A percentile compares a stretch with the other conserved stretches of the same genome.
Evolutionary conservation across 2,329 filamentous ascomycete genomes (phyloP).

Genomic region (Xylariaceae sp.): DNA sequence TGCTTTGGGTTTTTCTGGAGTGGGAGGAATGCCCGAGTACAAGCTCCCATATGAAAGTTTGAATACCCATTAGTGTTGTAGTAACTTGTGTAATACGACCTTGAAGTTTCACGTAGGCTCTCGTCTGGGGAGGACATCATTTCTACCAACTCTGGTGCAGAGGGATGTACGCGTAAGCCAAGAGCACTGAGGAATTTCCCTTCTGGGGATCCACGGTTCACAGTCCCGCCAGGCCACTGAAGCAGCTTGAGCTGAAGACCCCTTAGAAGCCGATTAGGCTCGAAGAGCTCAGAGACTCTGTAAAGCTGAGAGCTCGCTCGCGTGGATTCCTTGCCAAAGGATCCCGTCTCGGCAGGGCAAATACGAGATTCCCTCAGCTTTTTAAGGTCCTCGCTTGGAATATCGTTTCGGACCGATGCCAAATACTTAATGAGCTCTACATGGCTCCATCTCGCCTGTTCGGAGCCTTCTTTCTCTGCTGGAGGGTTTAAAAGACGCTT

Average conservation of each 20-base stretch:
- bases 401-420: constrained; percentile 83
- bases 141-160: constrained; percentile 69
- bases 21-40: constrained; percentile 65
- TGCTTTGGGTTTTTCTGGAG: constrained; percentile 63
- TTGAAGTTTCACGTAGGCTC: constrained; percentile 62
- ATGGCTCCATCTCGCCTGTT: constrained; percentile 75
- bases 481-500: constrained; percentile 71
- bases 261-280: constrained; percentile 70
- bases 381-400: constrained; percentile 76
- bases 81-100: constrained; percentile 80
- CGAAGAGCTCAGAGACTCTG: constrained; percentile 75
- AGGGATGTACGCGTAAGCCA: constrained; percentile 70
- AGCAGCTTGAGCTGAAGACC: constrained; percentile 71
- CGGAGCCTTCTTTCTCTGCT: constrained; percentile 46
- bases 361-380: constrained; percentile 76
- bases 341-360: constrained; percentile 71
- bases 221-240: constrained; percentile 76
- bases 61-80: constrained; percentile 76
- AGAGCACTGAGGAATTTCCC: constrained; percentile 70
- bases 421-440: constrained; percentile 94
- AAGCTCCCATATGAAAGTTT: constrained; percentile 56
- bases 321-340: constrained; percentile 52
- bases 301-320: constrained; percentile 57
- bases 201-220: constrained; percentile 64
- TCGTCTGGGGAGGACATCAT: constrained; percentile 68